These are phyloP conservation scores for Saccharomycopsis lassenensis DNA, from an alignment of 805 yeast genomes.

Conservation along the genomic window DNA sequence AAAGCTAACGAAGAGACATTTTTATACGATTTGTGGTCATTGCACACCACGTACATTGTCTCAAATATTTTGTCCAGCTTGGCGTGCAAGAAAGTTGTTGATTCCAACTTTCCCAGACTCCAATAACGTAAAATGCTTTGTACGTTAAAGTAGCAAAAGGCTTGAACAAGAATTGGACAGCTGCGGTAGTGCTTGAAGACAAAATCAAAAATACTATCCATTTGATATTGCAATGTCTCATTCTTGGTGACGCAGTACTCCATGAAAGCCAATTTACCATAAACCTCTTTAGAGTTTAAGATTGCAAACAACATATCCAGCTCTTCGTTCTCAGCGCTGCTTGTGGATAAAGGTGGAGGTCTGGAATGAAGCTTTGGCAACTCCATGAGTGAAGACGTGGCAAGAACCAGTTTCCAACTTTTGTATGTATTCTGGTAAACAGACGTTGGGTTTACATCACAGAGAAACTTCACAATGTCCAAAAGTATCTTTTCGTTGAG, in stretches of 20 bases:
- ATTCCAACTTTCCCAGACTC: background rate
- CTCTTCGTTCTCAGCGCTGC: background rate
- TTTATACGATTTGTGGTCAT: background rate
- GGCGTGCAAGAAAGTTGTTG: too few species aligned
- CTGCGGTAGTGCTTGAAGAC: background rate
- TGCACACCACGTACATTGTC: background rate
- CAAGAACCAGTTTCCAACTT: background rate
- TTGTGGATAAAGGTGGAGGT: background rate
- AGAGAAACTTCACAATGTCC: background rate
- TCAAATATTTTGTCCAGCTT: too few species aligned
- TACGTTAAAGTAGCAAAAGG: background rate
- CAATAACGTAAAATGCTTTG: background rate
- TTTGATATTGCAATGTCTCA: background rate
- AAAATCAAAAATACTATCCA: background rate
- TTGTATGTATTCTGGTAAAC: background rate
- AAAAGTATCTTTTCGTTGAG: background rate
- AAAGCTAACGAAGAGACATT: background rate
- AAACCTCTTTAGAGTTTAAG: constrained; percentile 1
- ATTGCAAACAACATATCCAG: constrained; percentile 2
- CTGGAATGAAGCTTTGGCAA: background rate
- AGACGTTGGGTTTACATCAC: background rate
- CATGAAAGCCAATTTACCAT: constrained; percentile 9
- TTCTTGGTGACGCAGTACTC: background rate
- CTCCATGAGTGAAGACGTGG: background rate
- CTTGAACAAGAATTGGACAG: constrained; percentile 3